Conservation (phyloP, 306 rosid genomes). For the Carpinus viminea region DNA sequence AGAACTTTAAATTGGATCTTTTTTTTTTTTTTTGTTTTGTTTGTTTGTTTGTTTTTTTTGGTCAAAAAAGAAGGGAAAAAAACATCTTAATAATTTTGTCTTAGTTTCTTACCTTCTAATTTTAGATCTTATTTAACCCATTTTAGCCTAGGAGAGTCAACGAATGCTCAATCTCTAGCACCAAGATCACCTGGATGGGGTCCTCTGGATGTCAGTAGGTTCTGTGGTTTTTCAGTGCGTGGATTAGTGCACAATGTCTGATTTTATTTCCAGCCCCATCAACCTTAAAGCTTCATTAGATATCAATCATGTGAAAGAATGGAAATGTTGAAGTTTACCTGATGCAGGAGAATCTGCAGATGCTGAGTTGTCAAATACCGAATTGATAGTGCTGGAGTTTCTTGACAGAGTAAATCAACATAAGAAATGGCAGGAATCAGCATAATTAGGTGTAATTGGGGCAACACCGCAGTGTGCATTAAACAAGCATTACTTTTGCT, state of each 20-base stretch:
- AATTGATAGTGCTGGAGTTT: too few relatives aligned
- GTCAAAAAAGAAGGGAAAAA: background rate
- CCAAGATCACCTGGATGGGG: background rate
- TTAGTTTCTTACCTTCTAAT: background rate
- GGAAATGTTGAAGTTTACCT: background rate
- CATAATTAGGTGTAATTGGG: too few relatives aligned
- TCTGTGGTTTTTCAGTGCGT: background rate
- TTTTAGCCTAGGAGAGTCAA: background rate
- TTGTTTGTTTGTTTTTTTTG: too few relatives aligned
- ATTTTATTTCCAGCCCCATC: background rate
- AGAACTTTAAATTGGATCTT: background rate
- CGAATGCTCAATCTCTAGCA: background rate
- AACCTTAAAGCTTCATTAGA: background rate
- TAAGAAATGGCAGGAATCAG: too few relatives aligned
- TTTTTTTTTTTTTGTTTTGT: too few relatives aligned
- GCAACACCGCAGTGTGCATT: too few relatives aligned
- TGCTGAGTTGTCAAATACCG: too few relatives aligned
- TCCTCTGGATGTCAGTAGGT: background rate
- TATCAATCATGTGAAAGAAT: background rate
- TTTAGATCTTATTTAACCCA: background rate
- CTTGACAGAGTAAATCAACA: too few relatives aligned
- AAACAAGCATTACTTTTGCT: too few relatives aligned
- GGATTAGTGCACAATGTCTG: background rate
- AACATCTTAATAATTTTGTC: too few relatives aligned
- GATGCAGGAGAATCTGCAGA: too few relatives aligned